These are phyloP conservation scores for Pseudonectria foliicola DNA, from an alignment of 2,329 filamentous ascomycete genomes.

Conservation along the genomic window DNA sequence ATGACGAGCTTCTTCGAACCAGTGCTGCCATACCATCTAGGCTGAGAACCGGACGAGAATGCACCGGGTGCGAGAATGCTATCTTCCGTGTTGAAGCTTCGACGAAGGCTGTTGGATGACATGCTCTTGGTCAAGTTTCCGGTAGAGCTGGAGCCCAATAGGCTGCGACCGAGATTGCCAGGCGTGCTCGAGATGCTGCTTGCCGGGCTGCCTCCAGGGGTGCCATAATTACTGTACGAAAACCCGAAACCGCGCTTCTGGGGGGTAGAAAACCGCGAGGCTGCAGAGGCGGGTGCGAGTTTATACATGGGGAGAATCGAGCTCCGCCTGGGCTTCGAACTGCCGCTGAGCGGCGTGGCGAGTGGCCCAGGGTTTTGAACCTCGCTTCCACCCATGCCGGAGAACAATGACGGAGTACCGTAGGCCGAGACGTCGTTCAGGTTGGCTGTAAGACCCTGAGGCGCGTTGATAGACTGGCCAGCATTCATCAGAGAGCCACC, in stretches of 20 bases:
- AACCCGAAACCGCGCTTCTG: constrained; percentile 87
- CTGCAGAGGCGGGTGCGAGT: constrained; percentile 69
- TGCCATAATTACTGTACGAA: constrained; percentile 86
- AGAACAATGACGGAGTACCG: constrained; percentile 80
- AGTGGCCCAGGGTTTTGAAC: constrained; percentile 74
- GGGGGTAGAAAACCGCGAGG: constrained; percentile 70
- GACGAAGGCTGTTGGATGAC: constrained; percentile 78
- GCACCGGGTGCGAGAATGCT: constrained; percentile 81
- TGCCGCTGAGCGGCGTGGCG: constrained; percentile 78
- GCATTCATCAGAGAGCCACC: constrained; percentile 54
- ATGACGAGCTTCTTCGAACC: constrained; percentile 88
- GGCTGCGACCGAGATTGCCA: constrained; percentile 56
- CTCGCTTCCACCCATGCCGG: constrained; percentile 58
- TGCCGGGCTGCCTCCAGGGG: constrained; percentile 62
- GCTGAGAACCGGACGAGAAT: constrained; percentile 62
- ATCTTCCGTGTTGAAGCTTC: constrained; percentile 73
- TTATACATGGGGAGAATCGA: constrained; percentile 82
- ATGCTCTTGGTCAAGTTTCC: constrained; percentile 78
- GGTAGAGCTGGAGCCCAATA: constrained; percentile 59
- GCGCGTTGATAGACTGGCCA: constrained; percentile 42
- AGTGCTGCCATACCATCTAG: constrained; percentile 58
- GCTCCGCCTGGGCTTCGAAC: constrained; percentile 66
- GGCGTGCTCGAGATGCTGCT: constrained; percentile 61
- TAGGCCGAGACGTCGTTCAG: constrained; percentile 82
- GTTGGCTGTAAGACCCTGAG: constrained; percentile 66